A percentile compares a stretch with the other conserved stretches of the same genome.
phyloP scores from a whole-genome alignment of 2,329 filamentous ascomycete species.

The Mycosphaerella arachidis region DNA sequence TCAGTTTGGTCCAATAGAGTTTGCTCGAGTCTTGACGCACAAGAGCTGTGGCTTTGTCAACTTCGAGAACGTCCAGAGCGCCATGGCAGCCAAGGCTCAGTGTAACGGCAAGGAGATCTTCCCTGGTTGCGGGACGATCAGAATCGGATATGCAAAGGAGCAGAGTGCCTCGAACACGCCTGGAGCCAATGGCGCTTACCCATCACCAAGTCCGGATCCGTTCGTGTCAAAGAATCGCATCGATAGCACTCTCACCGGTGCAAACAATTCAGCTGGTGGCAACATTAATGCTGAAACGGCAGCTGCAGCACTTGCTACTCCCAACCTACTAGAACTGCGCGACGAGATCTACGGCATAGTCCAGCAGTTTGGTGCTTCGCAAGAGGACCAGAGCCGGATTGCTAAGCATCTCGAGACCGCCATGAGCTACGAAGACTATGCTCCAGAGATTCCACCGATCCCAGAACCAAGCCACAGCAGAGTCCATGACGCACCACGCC shows the following conservation, averaged over 20 bases:
- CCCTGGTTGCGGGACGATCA: constrained; percentile 86
- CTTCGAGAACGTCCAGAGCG: constrained; percentile 86
- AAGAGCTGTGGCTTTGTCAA: constrained; percentile 99
- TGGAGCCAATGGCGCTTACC: constrained; percentile 79
- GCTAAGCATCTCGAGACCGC: constrained; percentile 69
- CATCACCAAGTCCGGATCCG: constrained; percentile 86
- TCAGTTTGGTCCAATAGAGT: constrained; percentile 84
- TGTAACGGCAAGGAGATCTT: constrained; percentile 98
- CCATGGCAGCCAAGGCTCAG: constrained; percentile 77
- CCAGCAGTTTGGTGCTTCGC: constrained; percentile 76
- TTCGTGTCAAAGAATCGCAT: constrained; percentile 47
- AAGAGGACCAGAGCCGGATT: constrained; percentile 72
- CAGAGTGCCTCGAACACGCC: constrained; percentile 84
- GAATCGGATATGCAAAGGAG: constrained; percentile 96
- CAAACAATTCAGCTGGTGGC: constrained; percentile 26
- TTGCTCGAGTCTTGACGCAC: constrained; percentile 88
- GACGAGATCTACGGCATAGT: constrained; percentile 81
- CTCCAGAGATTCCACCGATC: constrained; percentile 82
- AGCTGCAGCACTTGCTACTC: constrained; percentile 59
- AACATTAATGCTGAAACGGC: constrained; percentile 44
- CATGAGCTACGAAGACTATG: constrained; percentile 66
- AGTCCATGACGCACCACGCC: constrained; percentile 86
- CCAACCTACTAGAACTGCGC: constrained; percentile 72
- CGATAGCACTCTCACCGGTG: constrained; percentile 30
- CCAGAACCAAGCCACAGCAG: constrained; percentile 83